Percentiles rank a stretch among this genome's conserved stretches.
Evolutionary conservation across 495 filamentous ascomycete species (phyloP).

Genomic region (Penicillium goetzii): DNA sequence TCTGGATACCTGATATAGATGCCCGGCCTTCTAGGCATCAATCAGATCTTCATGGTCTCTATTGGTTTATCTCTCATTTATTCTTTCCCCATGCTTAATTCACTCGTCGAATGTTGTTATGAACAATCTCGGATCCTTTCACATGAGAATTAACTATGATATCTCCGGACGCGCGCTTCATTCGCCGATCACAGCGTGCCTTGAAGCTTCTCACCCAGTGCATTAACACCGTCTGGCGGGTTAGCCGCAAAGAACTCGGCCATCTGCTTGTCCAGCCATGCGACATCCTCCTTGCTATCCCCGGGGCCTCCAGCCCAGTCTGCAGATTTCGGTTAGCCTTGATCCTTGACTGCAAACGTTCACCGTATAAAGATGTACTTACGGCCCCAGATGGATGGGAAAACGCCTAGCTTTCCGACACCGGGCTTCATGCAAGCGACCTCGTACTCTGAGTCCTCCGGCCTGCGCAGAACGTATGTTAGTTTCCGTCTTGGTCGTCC

Average conservation of each 20-base stretch:
- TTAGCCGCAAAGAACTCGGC: conserved; percentile 49
- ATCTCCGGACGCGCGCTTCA: background rate
- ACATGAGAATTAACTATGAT: background rate
- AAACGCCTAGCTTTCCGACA: conserved; percentile 57
- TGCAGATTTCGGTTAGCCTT: conserved; percentile 23
- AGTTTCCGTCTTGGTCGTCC: conserved; percentile 6
- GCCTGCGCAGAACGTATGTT: conserved; percentile 37
- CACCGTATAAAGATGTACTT: conserved; percentile 32
- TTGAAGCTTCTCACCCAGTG: conserved; percentile 17
- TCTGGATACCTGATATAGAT: background rate
- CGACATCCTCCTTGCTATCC: conserved; percentile 63
- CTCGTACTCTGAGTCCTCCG: conserved; percentile 71
- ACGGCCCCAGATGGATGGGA: conserved; percentile 73
- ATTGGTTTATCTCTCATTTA: background rate
- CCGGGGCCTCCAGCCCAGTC: conserved; percentile 68
- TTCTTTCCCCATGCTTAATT: background rate
- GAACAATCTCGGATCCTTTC: background rate
- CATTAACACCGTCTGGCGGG: conserved; percentile 8
- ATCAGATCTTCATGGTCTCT: background rate
- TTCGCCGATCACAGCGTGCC: conserved; percentile 10
- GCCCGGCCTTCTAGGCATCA: background rate
- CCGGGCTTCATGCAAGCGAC: conserved; percentile 65
- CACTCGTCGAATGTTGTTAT: background rate
- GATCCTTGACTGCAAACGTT: background rate
- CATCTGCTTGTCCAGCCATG: conserved; percentile 67